Conservation (phyloP, 768 basidiomycete species). For the Phanerodontia chrysosporium region DNA sequence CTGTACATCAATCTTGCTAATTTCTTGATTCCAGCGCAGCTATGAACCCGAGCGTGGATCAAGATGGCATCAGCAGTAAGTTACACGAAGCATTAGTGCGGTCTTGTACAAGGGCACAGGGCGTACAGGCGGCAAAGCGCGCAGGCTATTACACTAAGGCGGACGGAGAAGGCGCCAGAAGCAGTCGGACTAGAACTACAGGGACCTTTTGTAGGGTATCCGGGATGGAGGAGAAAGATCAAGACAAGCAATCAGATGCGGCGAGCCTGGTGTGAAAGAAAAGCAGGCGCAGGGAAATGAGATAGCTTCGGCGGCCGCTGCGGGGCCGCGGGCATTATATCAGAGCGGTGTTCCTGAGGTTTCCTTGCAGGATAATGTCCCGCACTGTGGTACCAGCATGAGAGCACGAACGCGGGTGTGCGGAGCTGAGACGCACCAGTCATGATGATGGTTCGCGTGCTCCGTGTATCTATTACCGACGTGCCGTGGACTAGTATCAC, state of each 20-base stretch:
- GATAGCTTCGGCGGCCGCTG: background rate
- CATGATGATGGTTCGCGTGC: slow-evolving; percentile 69
- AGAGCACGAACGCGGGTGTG: background rate
- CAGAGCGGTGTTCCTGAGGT: slow-evolving; percentile 24
- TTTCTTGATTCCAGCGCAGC: background rate
- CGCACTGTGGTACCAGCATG: slow-evolving; percentile 16
- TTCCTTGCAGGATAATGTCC: slow-evolving; percentile 27
- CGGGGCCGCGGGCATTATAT: slow-evolving; percentile 17
- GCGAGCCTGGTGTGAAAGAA: background rate
- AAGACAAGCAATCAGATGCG: background rate
- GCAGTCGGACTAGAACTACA: slow-evolving; percentile 3
- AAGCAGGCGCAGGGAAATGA: background rate
- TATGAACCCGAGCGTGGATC: background rate
- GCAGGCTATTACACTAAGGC: background rate
- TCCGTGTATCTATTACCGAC: slow-evolving; percentile 75
- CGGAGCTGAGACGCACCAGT: slow-evolving; percentile 45
- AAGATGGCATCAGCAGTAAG: background rate
- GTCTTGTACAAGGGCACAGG: background rate
- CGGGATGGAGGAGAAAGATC: background rate
- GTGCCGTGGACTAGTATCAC: slow-evolving; percentile 62
- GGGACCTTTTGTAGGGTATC: slow-evolving; percentile 1
- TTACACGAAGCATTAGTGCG: background rate
- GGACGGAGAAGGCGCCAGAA: background rate
- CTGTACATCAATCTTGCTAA: slow-evolving; percentile 1
- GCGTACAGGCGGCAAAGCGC: background rate